Conservation (phyloP, 306 rosid species). For the Gleditsia sinensis region DNA sequence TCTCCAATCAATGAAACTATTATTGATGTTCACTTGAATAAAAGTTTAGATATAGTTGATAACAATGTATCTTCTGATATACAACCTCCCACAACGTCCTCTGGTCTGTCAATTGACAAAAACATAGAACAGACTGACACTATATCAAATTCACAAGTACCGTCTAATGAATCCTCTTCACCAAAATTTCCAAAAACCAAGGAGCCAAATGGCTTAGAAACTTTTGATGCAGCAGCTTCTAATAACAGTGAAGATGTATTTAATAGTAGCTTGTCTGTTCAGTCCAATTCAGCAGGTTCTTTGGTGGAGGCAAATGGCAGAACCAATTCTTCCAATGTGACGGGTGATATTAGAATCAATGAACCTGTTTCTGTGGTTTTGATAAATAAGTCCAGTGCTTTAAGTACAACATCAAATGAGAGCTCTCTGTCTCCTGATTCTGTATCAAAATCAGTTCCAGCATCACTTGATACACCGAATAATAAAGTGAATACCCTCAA, state of each 20-base stretch:
- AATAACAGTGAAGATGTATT: too few species aligned
- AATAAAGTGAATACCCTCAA: too few species aligned
- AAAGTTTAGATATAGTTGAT: conserved; percentile 36
- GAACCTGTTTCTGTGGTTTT: conserved; percentile 29
- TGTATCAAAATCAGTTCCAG: conserved; percentile 34
- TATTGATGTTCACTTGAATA: too few species aligned
- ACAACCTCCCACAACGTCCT: conserved; percentile 18
- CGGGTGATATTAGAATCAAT: conserved; percentile 30
- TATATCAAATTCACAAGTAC: conserved; percentile 21
- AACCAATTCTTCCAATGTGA: conserved; percentile 28
- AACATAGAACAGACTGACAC: background rate
- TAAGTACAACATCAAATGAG: conserved; percentile 37
- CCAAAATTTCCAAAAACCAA: background rate
- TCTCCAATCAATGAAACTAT: conserved; percentile 34
- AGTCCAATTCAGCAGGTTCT: conserved; percentile 40
- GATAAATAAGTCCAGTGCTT: conserved; percentile 31
- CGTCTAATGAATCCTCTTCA: conserved; percentile 1
- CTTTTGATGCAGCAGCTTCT: conserved; percentile 18
- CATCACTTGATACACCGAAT: conserved; percentile 36
- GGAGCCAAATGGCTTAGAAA: conserved; percentile 19
- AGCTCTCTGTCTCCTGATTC: conserved; percentile 32
- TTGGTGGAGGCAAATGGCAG: conserved; percentile 9
- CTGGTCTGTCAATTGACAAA: conserved; percentile 23
- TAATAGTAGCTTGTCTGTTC: too few species aligned
- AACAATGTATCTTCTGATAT: conserved; percentile 31